Evolutionary conservation across 257 asterid species (phyloP).

Genomic region (Solanum megistacrolobum): DNA sequence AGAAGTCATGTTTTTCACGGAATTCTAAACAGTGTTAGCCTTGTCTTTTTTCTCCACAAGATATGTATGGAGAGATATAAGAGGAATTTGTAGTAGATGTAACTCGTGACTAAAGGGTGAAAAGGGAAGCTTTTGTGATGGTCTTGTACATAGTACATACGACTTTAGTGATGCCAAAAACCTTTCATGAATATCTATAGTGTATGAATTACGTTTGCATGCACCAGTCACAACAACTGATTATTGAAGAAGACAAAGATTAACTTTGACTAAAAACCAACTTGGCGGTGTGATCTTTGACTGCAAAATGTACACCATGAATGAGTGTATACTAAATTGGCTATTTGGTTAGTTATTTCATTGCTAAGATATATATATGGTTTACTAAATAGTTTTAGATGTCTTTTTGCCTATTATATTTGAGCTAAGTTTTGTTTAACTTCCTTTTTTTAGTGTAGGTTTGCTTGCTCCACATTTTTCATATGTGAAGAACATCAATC

Average conservation of each 20-base stretch:
- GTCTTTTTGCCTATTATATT: no score
- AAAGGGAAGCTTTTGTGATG: neutral
- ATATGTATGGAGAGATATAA: neutral
- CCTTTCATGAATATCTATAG: neutral
- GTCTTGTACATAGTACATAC: neutral
- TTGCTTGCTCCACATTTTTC: no score
- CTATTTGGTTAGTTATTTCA: conserved; percentile 14
- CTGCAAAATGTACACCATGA: conserved; percentile 21
- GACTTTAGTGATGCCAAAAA: neutral
- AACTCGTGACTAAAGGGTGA: neutral
- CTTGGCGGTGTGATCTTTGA: conserved; percentile 34
- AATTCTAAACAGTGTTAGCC: neutral
- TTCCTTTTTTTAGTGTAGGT: neutral
- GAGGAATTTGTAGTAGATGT: neutral
- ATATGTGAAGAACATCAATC: no score
- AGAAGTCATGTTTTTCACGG: neutral
- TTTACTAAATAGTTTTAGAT: no score
- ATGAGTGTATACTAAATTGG: conserved; percentile 13
- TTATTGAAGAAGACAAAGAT: neutral
- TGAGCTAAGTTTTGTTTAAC: neutral
- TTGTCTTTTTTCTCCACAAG: neutral
- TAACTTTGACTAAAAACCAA: neutral
- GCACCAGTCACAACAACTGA: neutral
- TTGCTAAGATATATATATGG: neutral
- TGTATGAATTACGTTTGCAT: neutral